These are phyloP conservation scores for Neurospora sp. DNA, from an alignment of 2,329 filamentous ascomycete species.

Conservation along the genomic window DNA sequence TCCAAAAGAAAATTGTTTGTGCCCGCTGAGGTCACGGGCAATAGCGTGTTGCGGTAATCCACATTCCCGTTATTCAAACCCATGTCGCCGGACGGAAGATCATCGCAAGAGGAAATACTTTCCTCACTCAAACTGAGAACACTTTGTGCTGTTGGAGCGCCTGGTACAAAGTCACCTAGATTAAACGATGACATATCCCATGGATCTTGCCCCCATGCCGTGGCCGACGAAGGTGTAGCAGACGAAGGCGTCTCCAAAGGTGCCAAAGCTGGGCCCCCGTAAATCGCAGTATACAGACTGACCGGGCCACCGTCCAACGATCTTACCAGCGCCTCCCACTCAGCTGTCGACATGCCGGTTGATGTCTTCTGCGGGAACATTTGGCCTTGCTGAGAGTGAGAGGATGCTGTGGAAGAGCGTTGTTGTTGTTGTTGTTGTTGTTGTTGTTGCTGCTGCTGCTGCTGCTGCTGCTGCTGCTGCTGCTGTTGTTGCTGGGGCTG, in stretches of 20 bases:
- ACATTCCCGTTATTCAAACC: constrained; percentile 32
- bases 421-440: constrained; percentile 1
- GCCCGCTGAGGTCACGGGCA: constrained; percentile 16
- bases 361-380: constrained; percentile 31
- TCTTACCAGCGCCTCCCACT: constrained; percentile 76
- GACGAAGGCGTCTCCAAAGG: constrained; percentile 35
- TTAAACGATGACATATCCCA: constrained; percentile 46
- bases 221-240: constrained; percentile 23
- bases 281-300: constrained; percentile 79
- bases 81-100: constrained; percentile 36
- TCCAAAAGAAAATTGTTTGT: constrained; percentile 24
- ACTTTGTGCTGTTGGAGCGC: constrained; percentile 36
- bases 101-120: constrained; percentile 46
- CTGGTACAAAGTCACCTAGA: constrained; percentile 36
- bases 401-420: neutral
- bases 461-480: constrained; percentile 20
- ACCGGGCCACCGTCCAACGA: constrained; percentile 70
- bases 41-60: constrained; percentile 25
- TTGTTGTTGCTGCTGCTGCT: constrained; percentile 7
- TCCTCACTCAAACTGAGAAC: constrained; percentile 49
- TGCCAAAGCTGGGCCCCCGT: constrained; percentile 51
- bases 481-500: neutral
- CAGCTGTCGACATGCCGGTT: constrained; percentile 46
- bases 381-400: constrained; percentile 18
- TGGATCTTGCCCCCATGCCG: constrained; percentile 47